Conservation (phyloP, 73 alveolate genomes). For the Diophrys appendiculata region DNA sequence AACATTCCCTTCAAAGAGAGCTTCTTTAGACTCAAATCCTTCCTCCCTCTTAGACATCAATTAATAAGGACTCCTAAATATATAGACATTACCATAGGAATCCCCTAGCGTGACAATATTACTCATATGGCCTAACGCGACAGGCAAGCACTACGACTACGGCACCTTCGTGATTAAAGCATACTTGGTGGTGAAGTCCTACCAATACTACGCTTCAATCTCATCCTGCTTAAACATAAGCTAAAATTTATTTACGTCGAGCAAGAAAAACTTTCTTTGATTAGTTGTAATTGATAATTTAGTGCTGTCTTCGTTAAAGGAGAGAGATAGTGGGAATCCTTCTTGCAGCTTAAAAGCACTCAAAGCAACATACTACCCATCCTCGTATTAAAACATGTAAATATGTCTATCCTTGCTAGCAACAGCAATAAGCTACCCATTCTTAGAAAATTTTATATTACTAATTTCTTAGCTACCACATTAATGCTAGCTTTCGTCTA, state of each 20-base stretch:
- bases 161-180: too few relatives aligned
- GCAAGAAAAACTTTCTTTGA: slow-evolving; percentile 59
- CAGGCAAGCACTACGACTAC: too few relatives aligned
- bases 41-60: too few relatives aligned
- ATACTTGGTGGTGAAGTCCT: too few relatives aligned
- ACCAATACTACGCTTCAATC: too few relatives aligned
- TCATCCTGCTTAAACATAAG: too few relatives aligned
- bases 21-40: too few relatives aligned
- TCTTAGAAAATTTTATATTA: slow-evolving; percentile 78
- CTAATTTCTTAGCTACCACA: slow-evolving; percentile 70
- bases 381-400: slow-evolving; percentile 60
- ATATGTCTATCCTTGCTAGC: slow-evolving; percentile 76
- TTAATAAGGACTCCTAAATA: too few relatives aligned
- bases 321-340: slow-evolving; percentile 64
- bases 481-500: slow-evolving; percentile 67
- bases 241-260: background rate
- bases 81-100: too few relatives aligned
- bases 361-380: slow-evolving; percentile 10
- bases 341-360: slow-evolving; percentile 38
- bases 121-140: too few relatives aligned
- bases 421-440: slow-evolving; percentile 73
- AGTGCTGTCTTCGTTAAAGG: slow-evolving; percentile 52
- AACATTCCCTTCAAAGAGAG: too few relatives aligned
- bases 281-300: slow-evolving; percentile 59
- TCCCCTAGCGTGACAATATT: too few relatives aligned